Conservation (phyloP, 192 early-diverging fungal species). For the Coemansia sp. region DNA sequence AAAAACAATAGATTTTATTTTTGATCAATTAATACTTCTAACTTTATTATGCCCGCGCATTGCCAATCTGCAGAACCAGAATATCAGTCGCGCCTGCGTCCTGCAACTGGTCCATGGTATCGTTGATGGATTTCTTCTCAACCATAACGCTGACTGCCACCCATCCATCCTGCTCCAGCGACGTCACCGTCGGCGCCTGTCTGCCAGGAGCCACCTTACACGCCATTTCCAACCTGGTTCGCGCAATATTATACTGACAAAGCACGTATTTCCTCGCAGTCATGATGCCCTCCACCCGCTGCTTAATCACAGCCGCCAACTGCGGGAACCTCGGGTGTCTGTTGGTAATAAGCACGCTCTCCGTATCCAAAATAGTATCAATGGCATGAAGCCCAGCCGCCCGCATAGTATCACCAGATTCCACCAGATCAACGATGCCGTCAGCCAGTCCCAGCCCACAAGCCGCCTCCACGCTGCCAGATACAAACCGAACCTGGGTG, state of each 20-base stretch:
- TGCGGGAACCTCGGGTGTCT: conserved; percentile 71
- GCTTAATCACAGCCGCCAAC: conserved; percentile 75
- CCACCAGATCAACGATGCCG: conserved; percentile 81
- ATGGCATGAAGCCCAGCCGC: conserved; percentile 95
- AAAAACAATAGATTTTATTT: conserved; percentile 8
- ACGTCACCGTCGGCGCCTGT: conserved; percentile 87
- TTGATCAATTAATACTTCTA: neutral
- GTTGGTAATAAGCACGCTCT: conserved; percentile 91
- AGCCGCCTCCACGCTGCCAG: conserved; percentile 93
- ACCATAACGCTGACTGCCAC: conserved; percentile 93
- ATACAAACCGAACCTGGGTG: conserved; percentile 85
- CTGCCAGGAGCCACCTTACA: conserved; percentile 85
- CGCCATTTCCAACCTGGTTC: conserved; percentile 65
- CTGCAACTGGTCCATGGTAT: conserved; percentile 89
- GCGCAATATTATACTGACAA: conserved; percentile 87
- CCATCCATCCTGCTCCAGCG: conserved; percentile 85
- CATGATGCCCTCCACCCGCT: conserved; percentile 89
- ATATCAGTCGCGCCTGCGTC: conserved; percentile 90
- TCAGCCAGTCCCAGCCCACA: conserved; percentile 96
- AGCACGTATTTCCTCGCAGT: conserved; percentile 86
- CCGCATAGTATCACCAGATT: conserved; percentile 99
- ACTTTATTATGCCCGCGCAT: conserved; percentile 65
- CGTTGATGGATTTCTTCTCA: conserved; percentile 69
- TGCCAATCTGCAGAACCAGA: conserved; percentile 76
- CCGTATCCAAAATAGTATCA: conserved; percentile 75